Conservation (phyloP, 2,329 filamentous ascomycete species). For the Cordyceps tenuipes region DNA sequence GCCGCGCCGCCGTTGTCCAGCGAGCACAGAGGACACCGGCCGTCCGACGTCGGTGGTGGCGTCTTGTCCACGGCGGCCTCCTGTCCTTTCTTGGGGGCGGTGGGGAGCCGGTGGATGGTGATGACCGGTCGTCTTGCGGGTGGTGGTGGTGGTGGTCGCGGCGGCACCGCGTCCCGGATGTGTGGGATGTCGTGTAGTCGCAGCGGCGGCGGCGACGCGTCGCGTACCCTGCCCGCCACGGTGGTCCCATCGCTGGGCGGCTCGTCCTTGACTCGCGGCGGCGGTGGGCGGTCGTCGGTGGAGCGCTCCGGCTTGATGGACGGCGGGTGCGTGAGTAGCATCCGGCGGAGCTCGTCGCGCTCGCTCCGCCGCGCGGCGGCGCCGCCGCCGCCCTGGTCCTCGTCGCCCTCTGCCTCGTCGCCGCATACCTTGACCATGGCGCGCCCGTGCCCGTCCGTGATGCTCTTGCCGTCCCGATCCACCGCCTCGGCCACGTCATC, state of each 20-base stretch:
- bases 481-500: conserved; percentile 33
- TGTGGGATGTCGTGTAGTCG: neutral
- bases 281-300: neutral
- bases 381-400: conserved; percentile 38
- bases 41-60: neutral
- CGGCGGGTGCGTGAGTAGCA: conserved; percentile 17
- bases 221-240: neutral
- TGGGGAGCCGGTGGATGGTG: neutral
- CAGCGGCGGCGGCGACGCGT: neutral
- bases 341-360: conserved; percentile 54
- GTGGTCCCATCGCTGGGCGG: neutral
- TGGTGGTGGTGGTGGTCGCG: neutral
- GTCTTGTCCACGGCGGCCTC: no score
- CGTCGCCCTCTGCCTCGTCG: conserved; percentile 43
- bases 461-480: conserved; percentile 55
- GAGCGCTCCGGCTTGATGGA: neutral
- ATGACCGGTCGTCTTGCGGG: neutral
- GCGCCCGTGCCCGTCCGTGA: conserved; percentile 58
- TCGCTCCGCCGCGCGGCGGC: conserved; percentile 34
- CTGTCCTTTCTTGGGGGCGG: no score
- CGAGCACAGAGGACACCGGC: conserved; percentile 56
- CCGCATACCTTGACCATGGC: conserved; percentile 68
- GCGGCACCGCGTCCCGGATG: neutral
- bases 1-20: conserved; percentile 48
- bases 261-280: neutral